phyloP scores from a whole-genome alignment of 129 eudicot species.

The Flaveria linearis region DNA sequence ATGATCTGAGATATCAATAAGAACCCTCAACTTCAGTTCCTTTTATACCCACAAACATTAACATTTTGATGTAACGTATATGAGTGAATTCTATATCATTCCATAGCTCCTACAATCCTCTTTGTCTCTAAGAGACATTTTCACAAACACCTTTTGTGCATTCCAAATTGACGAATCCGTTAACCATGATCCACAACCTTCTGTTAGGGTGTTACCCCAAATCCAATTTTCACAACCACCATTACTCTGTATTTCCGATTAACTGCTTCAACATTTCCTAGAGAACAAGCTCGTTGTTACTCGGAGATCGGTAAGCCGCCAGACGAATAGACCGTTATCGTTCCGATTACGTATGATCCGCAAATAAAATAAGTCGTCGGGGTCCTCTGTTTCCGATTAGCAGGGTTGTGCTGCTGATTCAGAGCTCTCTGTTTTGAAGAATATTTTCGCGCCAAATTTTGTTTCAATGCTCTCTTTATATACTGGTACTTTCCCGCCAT shows the following conservation, averaged over 20 bases:
- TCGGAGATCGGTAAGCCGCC: constrained; percentile 29
- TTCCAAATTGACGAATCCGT: neutral
- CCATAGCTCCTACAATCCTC: neutral
- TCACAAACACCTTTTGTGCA: constrained; percentile 26
- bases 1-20: constrained; percentile 3
- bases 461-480: neutral
- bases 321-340: neutral
- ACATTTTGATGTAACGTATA: neutral
- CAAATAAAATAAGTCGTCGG: constrained; percentile 32
- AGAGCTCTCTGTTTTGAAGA: neutral
- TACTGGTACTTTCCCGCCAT: constrained; percentile 38
- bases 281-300: constrained; percentile 14
- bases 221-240: neutral
- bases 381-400: constrained; percentile 24
- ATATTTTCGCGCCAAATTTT: constrained; percentile 34
- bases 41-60: neutral
- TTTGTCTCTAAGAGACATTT: constrained; percentile 34
- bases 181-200: neutral
- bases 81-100: neutral
- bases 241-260: neutral
- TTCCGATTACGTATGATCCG: neutral
- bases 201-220: neutral
- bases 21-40: too few relatives aligned
- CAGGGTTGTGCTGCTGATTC: neutral
- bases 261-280: neutral